Evolutionary conservation across 495 filamentous ascomycete species (phyloP).

Genomic region (Darksidea phi): DNA sequence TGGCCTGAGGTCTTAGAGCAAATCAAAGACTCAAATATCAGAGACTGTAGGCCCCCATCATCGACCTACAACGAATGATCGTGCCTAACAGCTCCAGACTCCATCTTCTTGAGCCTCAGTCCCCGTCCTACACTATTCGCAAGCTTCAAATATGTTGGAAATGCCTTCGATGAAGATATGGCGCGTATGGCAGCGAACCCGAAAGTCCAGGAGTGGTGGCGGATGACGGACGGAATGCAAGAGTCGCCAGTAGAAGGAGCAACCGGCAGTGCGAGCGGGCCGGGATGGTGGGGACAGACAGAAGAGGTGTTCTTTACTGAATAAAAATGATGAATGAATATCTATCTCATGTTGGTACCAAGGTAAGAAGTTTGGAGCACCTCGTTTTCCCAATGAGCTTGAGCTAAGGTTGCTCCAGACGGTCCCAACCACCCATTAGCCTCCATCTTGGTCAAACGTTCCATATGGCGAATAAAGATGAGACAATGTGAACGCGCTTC

Average conservation of each 20-base stretch:
- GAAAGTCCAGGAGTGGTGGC: constrained; percentile 75
- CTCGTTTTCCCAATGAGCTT: no score
- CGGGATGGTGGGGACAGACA: constrained; percentile 68
- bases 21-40: constrained; percentile 70
- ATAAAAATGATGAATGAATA: background rate
- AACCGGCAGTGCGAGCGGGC: constrained; percentile 59
- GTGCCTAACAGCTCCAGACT: constrained; percentile 50
- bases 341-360: no score
- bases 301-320: constrained; percentile 64
- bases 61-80: background rate
- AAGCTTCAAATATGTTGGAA: constrained; percentile 71
- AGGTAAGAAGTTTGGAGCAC: no score
- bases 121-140: constrained; percentile 64
- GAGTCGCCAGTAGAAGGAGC: constrained; percentile 61
- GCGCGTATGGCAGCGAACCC: constrained; percentile 64
- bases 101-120: constrained; percentile 66
- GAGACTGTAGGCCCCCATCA: constrained; percentile 54
- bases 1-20: constrained; percentile 74
- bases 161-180: constrained; percentile 70
- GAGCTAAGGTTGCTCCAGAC: no score
- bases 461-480: no score
- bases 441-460: no score
- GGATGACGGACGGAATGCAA: constrained; percentile 72
- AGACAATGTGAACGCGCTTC: no score
- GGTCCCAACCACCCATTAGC: no score